Base-by-base conservation (phyloP, 805 yeast species). In the Candida jianshihensis region DNA sequence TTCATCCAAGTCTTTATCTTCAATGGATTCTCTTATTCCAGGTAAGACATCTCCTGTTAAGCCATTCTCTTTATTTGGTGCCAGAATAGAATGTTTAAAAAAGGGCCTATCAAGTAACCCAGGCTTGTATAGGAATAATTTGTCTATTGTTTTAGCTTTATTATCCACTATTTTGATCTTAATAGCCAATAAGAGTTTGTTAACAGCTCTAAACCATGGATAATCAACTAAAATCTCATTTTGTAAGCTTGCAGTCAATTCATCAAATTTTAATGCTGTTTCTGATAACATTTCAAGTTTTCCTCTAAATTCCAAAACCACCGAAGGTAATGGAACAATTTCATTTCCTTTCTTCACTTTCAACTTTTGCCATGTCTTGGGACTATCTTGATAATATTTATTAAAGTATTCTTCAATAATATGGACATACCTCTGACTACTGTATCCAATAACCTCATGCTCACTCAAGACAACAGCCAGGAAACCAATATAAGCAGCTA, bases 201-300 rank as follows among this genome's bases (percentile, higher is more conserved):
- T 71, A 44, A 66, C 70, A 35, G 70, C 60, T 43, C 70, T 65
- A 62, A 80, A 86, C 88, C 95, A 82, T 1, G 96, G 88, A 48
- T 73, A 81, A 47, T 86, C 97, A 30, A 68, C 61, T 1, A 67
- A 57, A 37, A 78, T 72, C 24, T 70, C 66, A 2, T 60, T 57
- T 43, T 75, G 77, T 19, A 85, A 63, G 2, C 63, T 53, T 4
- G 50, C 48, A 15, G 70, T 67, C 41, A 67, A 66, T 3, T 45
- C 49, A 46, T 83, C 89, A 46, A 72, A 80, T 2, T 45, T 39
- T 0, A 17, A n/a, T 1, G 53, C 17, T 3, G 20, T 27, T 4
- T 17, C 24, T 10, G 9, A 6, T n/a, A 47, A 31, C 12, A 30
- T 19, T 5, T 38, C 36, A 6, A 47, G 19, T 1, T 38, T 18